Conservation (phyloP, 2,329 filamentous ascomycete genomes). For the Phaeosphaeriaceae sp. region DNA sequence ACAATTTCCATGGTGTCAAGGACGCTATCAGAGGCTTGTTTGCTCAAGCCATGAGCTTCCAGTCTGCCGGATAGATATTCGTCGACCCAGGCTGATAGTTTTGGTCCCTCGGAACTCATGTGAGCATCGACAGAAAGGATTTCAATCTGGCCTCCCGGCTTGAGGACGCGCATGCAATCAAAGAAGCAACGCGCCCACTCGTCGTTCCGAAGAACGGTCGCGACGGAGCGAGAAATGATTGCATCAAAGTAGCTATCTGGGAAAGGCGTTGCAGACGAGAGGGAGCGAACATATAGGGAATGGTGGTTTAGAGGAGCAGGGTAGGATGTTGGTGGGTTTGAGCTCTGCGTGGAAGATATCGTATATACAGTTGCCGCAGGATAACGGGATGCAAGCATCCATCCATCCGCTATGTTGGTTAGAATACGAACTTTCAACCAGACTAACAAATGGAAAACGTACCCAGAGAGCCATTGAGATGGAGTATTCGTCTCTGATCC, state of each 20-base stretch:
- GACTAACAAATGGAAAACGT: slow-evolving; percentile 1
- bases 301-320: slow-evolving; percentile 37
- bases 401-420: slow-evolving; percentile 27
- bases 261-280: slow-evolving; percentile 29
- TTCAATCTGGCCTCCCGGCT: slow-evolving; percentile 35
- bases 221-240: slow-evolving; percentile 32
- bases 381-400: slow-evolving; percentile 35
- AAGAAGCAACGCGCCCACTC: slow-evolving; percentile 37
- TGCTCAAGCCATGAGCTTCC: slow-evolving; percentile 29
- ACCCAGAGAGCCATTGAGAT: slow-evolving; percentile 35
- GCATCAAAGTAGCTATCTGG: slow-evolving; percentile 35
- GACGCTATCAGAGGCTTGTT: slow-evolving; percentile 31
- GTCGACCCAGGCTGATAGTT: slow-evolving; percentile 31
- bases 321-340: slow-evolving; percentile 25
- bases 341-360: slow-evolving; percentile 26
- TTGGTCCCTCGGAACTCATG: slow-evolving; percentile 30
- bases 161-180: slow-evolving; percentile 36
- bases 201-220: slow-evolving; percentile 31
- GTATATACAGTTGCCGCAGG: slow-evolving; percentile 33
- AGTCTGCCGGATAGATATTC: slow-evolving; percentile 27
- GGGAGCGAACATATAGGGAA: slow-evolving; percentile 31
- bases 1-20: slow-evolving; percentile 39
- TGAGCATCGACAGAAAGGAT: slow-evolving; percentile 34
- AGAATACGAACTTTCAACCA: background rate
- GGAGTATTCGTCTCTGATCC: slow-evolving; percentile 30